These are phyloP conservation scores for Mortierella claussenii DNA, from an alignment of 192 early-diverging fungal genomes.

Conservation along the genomic window DNA sequence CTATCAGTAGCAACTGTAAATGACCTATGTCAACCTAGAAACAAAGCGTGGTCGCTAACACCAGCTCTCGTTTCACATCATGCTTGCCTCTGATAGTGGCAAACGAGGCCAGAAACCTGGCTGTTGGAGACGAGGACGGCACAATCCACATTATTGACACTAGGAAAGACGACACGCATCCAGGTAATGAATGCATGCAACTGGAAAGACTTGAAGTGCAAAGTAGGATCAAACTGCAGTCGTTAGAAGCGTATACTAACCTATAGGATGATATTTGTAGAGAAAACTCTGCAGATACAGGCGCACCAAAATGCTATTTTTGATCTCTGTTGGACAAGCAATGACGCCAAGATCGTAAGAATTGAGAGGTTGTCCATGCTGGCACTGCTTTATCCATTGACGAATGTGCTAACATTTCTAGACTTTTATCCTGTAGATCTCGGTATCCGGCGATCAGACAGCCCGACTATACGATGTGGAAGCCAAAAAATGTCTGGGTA, in stretches of 20 bases:
- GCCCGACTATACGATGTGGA: slow-evolving; percentile 83
- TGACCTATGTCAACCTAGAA: too few species aligned
- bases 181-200: slow-evolving; percentile 5
- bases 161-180: slow-evolving; percentile 51
- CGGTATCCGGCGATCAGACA: slow-evolving; percentile 82
- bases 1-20: too few species aligned
- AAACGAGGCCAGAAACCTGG: slow-evolving; percentile 66
- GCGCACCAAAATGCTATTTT: slow-evolving; percentile 86
- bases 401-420: too few species aligned
- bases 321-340: slow-evolving; percentile 81
- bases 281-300: slow-evolving; percentile 44
- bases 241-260: background rate
- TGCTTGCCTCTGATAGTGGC: slow-evolving; percentile 38
- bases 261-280: too few species aligned
- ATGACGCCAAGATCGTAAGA: slow-evolving; percentile 71
- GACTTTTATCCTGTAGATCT: slow-evolving; percentile 52
- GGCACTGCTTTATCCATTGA: background rate
- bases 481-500: slow-evolving; percentile 57
- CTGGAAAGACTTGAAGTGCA: background rate
- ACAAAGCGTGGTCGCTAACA: too few species aligned
- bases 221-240: background rate
- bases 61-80: too few species aligned
- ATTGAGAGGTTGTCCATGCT: background rate
- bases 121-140: slow-evolving; percentile 77
- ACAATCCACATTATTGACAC: slow-evolving; percentile 70